Evolutionary conservation across 805 yeast species (phyloP).

Genomic region (Candida adriatica): DNA sequence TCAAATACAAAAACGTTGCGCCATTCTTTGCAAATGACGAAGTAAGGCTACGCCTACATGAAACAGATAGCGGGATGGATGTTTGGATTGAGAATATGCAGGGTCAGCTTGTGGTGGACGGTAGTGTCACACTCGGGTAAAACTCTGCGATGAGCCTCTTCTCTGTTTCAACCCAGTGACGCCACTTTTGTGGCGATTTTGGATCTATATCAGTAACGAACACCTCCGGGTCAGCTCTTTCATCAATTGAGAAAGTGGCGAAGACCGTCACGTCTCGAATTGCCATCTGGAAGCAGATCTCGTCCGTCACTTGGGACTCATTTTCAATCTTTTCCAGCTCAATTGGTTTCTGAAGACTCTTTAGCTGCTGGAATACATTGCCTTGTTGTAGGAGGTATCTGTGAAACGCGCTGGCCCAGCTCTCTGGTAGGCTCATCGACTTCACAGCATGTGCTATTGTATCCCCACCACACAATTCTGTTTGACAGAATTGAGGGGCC

Average conservation of each 20-base stretch:
- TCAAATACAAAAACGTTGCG: constrained; percentile 37
- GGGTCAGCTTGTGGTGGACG: constrained; percentile 10
- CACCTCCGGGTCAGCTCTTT: neutral
- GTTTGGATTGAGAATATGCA: constrained; percentile 21
- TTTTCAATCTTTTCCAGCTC: constrained; percentile 1
- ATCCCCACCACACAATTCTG: constrained; percentile 26
- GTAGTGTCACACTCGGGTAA: neutral
- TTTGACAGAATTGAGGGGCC: constrained; percentile 38
- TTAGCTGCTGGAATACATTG: constrained; percentile 21
- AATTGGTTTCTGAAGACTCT: constrained; percentile 18
- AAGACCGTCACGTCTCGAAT: constrained; percentile 30
- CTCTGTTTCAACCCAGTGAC: constrained; percentile 43
- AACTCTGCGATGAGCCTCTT: constrained; percentile 11
- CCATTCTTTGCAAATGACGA: constrained; percentile 34
- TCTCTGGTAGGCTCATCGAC: neutral
- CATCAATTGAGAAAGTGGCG: constrained; percentile 22
- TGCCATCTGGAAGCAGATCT: constrained; percentile 28
- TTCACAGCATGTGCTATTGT: neutral
- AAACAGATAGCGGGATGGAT: constrained; percentile 3
- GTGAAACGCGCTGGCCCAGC: neutral
- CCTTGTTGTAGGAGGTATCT: constrained; percentile 16
- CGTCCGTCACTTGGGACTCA: constrained; percentile 13
- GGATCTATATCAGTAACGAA: constrained; percentile 46
- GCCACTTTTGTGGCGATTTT: constrained; percentile 38
- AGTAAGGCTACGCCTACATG: constrained; percentile 19